A percentile compares a stretch with the other conserved stretches of the same genome.
These are phyloP conservation scores for Akebia trifoliata DNA, from an alignment of 164 flowering plant genomes.

Conservation along the genomic window DNA sequence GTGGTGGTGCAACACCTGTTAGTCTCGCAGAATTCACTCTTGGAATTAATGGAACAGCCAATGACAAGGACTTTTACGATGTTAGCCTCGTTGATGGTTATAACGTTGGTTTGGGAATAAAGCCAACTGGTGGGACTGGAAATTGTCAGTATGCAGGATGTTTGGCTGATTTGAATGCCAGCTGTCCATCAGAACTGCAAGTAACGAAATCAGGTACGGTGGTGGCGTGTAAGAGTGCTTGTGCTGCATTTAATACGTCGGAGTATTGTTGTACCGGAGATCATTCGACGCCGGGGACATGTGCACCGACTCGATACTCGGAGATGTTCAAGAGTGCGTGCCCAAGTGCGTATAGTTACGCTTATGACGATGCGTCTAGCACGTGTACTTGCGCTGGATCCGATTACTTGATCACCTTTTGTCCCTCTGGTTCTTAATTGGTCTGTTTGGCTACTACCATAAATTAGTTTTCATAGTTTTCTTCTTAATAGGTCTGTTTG, in stretches of 20 bases:
- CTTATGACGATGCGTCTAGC: slow-evolving; percentile 86
- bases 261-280: slow-evolving; percentile 87
- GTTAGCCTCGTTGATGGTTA: slow-evolving; percentile 95
- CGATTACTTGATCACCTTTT: slow-evolving; percentile 78
- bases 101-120: slow-evolving; percentile 65
- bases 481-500: background rate
- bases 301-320: slow-evolving; percentile 72
- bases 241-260: slow-evolving; percentile 64
- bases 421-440: slow-evolving; percentile 32
- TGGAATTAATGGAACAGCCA: slow-evolving; percentile 14
- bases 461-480: background rate
- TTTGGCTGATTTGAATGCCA: slow-evolving; percentile 54
- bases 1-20: slow-evolving; percentile 69
- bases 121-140: slow-evolving; percentile 55
- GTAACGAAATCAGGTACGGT: slow-evolving; percentile 38
- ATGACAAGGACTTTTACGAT: slow-evolving; percentile 78
- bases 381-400: slow-evolving; percentile 79
- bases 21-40: slow-evolving; percentile 80
- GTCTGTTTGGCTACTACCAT: no score
- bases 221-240: slow-evolving; percentile 92
- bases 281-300: slow-evolving; percentile 60
- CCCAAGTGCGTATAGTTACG: slow-evolving; percentile 87
- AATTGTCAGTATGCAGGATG: slow-evolving; percentile 86
- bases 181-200: slow-evolving; percentile 70
- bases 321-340: slow-evolving; percentile 78